These are phyloP conservation scores for Lactifluus echinatus DNA, from an alignment of 768 basidiomycete species.

Conservation along the genomic window DNA sequence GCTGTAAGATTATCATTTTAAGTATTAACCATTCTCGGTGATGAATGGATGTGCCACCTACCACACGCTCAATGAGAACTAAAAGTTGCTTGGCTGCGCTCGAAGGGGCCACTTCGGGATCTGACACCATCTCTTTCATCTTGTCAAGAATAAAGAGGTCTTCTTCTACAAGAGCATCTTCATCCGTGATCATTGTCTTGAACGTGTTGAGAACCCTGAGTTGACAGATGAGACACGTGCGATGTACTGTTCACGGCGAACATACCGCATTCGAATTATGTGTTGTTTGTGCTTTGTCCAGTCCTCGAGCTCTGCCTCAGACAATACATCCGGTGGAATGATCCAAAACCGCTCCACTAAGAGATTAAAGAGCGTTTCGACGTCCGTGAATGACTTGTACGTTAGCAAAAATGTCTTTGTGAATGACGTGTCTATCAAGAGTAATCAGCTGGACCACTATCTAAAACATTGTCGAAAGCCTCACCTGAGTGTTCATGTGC, in stretches of 20 bases:
- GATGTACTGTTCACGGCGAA: not conserved
- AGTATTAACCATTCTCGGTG: constrained; percentile 2
- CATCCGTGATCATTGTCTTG: constrained; percentile 80
- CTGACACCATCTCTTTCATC: constrained; percentile 72
- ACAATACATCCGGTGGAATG: constrained; percentile 59
- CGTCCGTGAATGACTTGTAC: constrained; percentile 86
- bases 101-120: constrained; percentile 52
- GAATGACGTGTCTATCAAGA: constrained; percentile 69
- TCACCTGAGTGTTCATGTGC: constrained; percentile 81
- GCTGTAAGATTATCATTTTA: constrained; percentile 24
- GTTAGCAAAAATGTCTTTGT: constrained; percentile 91
- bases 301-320: constrained; percentile 51
- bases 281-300: constrained; percentile 86
- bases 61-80: constrained; percentile 68
- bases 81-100: constrained; percentile 70
- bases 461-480: constrained; percentile 22
- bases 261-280: constrained; percentile 76
- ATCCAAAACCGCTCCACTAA: constrained; percentile 77
- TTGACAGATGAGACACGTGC: constrained; percentile 1
- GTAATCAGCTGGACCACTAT: constrained; percentile 3
- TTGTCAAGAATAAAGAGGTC: constrained; percentile 73
- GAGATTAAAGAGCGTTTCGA: constrained; percentile 74
- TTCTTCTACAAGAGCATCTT: constrained; percentile 77
- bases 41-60: constrained; percentile 33
- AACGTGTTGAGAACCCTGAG: constrained; percentile 82